A percentile compares a stretch with the other conserved stretches of the same genome.
phyloP scores from a whole-genome alignment of 306 rosid genomes.

The Fragaria ananassa region DNA sequence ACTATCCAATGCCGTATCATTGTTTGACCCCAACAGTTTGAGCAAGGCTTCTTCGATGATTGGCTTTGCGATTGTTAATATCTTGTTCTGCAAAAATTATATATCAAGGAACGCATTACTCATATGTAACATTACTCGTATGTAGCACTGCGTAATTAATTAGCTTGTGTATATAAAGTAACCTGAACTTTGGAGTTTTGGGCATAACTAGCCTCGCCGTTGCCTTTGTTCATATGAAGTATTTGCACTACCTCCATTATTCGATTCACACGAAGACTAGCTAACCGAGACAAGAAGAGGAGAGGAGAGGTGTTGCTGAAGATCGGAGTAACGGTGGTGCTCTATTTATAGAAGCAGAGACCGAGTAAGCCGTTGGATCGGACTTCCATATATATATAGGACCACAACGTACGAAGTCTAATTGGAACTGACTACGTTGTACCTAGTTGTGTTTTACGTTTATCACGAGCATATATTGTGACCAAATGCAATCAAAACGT shows the following conservation, averaged over 20 bases:
- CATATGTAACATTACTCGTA: too few relatives aligned
- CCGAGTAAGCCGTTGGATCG: not conserved
- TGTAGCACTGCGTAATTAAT: not conserved
- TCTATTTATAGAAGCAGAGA: not conserved
- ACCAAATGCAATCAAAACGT: not conserved
- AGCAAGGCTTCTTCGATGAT: slow-evolving; percentile 42
- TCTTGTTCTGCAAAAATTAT: slow-evolving; percentile 34
- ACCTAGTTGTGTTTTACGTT: not conserved
- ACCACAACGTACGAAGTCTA: not conserved
- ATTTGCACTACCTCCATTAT: slow-evolving; percentile 46
- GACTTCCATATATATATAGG: not conserved
- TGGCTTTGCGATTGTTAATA: slow-evolving; percentile 33
- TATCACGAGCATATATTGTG: not conserved
- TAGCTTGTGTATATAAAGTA: not conserved
- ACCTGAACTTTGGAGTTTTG: slow-evolving; percentile 72
- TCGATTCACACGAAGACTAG: not conserved
- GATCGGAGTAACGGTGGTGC: slow-evolving; percentile 1
- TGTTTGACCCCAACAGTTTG: slow-evolving; percentile 20
- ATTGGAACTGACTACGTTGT: not conserved
- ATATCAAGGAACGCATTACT: too few relatives aligned
- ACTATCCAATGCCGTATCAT: slow-evolving; percentile 25
- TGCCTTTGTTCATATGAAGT: slow-evolving; percentile 75
- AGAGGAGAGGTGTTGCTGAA: not conserved
- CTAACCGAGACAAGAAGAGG: not conserved
- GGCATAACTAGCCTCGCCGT: slow-evolving; percentile 65